Evolutionary conservation across 2,329 filamentous ascomycete genomes (phyloP).

Genomic region (Raffaelea arxii): DNA sequence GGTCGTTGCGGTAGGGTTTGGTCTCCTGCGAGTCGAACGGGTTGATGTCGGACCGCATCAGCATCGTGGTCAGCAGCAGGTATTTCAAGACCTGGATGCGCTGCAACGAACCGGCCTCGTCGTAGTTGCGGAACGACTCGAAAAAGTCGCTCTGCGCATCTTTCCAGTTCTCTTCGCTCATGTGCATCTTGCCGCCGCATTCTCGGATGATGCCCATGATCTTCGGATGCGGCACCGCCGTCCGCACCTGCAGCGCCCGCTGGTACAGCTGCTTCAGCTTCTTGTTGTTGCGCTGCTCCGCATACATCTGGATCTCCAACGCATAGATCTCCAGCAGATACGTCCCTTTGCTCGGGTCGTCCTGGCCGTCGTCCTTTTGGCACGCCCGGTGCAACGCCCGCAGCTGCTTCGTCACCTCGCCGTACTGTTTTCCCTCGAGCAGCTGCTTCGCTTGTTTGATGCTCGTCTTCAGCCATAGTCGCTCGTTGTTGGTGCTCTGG

Average conservation of each 20-base stretch:
- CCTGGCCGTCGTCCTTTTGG: conserved; percentile 74
- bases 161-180: conserved; percentile 99
- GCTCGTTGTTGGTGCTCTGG: conserved; percentile 94
- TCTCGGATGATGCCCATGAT: conserved; percentile 99
- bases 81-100: conserved; percentile 97
- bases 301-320: conserved; percentile 97
- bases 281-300: conserved; percentile 94
- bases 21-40: conserved; percentile 98
- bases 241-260: conserved; percentile 80
- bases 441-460: conserved; percentile 91
- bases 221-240: conserved; percentile 95
- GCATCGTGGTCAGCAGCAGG: conserved; percentile 89
- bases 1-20: conserved; percentile 94
- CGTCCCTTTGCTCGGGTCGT: conserved; percentile 91
- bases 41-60: conserved; percentile 98
- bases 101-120: conserved; percentile 92
- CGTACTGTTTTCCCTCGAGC: conserved; percentile 84
- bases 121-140: conserved; percentile 97
- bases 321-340: conserved; percentile 95
- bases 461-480: conserved; percentile 95
- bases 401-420: conserved; percentile 69
- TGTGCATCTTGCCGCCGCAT: conserved; percentile 99
- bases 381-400: conserved; percentile 83
- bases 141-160: conserved; percentile 96
- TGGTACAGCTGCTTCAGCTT: conserved; percentile 89